phyloP scores from a whole-genome alignment of 2,329 filamentous ascomycete species.

The Thelonectria olida region DNA sequence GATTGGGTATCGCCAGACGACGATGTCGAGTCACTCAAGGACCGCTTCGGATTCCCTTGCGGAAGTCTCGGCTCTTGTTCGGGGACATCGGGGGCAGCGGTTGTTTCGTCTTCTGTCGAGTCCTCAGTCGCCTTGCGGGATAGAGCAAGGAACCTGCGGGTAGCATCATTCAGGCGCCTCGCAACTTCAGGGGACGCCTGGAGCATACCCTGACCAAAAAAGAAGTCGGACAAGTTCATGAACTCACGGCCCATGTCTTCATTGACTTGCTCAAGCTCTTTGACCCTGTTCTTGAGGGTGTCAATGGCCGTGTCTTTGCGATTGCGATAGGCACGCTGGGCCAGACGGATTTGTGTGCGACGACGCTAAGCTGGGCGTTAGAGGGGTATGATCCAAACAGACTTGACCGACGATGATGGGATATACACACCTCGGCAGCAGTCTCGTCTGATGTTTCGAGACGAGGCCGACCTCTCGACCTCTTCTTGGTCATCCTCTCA shows the following conservation, averaged over 20 bases:
- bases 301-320: slow-evolving; percentile 86
- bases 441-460: slow-evolving; percentile 82
- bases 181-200: slow-evolving; percentile 65
- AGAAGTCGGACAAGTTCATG: slow-evolving; percentile 70
- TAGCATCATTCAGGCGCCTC: slow-evolving; percentile 64
- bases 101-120: slow-evolving; percentile 9
- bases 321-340: slow-evolving; percentile 84
- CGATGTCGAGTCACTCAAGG: slow-evolving; percentile 1
- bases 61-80: neutral
- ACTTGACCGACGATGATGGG: slow-evolving; percentile 39
- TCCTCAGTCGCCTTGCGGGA: slow-evolving; percentile 56
- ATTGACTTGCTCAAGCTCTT: slow-evolving; percentile 73
- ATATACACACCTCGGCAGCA: slow-evolving; percentile 75
- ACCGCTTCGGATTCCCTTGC: neutral
- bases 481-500: slow-evolving; percentile 61
- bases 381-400: slow-evolving; percentile 6
- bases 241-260: slow-evolving; percentile 80
- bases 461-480: slow-evolving; percentile 76
- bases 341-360: slow-evolving; percentile 86
- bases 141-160: slow-evolving; percentile 66
- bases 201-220: slow-evolving; percentile 65
- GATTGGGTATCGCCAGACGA: slow-evolving; percentile 5
- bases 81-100: neutral
- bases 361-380: slow-evolving; percentile 66
- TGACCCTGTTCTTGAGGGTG: slow-evolving; percentile 75